These are phyloP conservation scores for Castanea mollissima DNA, from an alignment of 306 rosid genomes.

Conservation along the genomic window DNA sequence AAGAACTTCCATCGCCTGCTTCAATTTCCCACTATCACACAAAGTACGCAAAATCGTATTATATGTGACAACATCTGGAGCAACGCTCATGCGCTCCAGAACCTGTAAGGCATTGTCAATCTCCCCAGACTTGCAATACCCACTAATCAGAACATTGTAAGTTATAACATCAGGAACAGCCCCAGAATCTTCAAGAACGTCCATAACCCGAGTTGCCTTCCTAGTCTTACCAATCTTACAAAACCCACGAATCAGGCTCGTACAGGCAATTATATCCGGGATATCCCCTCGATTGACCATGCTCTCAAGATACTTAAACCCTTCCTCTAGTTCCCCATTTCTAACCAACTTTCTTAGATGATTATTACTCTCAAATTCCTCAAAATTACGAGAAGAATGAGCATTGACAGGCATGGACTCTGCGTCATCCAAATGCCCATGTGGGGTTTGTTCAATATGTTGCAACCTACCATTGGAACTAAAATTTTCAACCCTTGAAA, in stretches of 20 bases:
- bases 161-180: conserved; percentile 81
- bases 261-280: conserved; percentile 81
- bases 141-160: conserved; percentile 82
- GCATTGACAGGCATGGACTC: conserved; percentile 19
- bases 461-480: conserved; percentile 53
- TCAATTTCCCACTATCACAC: conserved; percentile 77
- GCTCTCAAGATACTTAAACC: conserved; percentile 55
- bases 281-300: conserved; percentile 59
- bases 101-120: conserved; percentile 67
- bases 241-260: conserved; percentile 75
- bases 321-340: conserved; percentile 73
- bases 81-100: conserved; percentile 79
- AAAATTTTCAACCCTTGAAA: conserved; percentile 42
- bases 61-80: conserved; percentile 86
- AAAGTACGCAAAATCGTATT: conserved; percentile 76
- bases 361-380: conserved; percentile 53
- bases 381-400: conserved; percentile 37
- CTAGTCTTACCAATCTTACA: conserved; percentile 62
- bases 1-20: conserved; percentile 89
- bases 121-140: conserved; percentile 84
- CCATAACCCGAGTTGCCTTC: conserved; percentile 69
- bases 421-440: conserved; percentile 29
- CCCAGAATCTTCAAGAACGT: conserved; percentile 73
- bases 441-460: conserved; percentile 23
- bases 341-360: conserved; percentile 58